A percentile compares a stretch with the other conserved stretches of the same genome.
Evolutionary conservation across 805 yeast genomes (phyloP).

Genomic region (Kuraishia borneana): DNA sequence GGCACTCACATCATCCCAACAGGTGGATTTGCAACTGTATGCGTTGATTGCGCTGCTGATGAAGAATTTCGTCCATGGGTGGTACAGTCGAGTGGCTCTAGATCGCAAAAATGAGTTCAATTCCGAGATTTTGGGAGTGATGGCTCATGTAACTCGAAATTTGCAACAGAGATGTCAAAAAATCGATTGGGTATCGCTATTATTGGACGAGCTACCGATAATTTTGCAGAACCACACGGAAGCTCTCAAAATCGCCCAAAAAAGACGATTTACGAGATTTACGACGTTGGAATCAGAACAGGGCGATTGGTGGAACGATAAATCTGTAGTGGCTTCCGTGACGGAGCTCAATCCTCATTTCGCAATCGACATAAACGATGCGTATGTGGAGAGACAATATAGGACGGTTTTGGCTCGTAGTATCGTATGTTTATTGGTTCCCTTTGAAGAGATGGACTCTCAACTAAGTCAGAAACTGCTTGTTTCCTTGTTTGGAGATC

Average conservation of each 20-base stretch:
- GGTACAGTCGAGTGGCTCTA: constrained; percentile 29
- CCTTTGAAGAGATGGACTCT: constrained; percentile 28
- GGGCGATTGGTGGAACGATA: constrained; percentile 2
- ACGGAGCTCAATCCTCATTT: constrained; percentile 11
- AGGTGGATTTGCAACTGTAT: constrained; percentile 32
- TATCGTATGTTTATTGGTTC: constrained; percentile 23
- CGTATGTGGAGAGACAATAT: constrained; percentile 19
- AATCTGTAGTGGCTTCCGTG: constrained; percentile 8
- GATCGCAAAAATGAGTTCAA: constrained; percentile 24
- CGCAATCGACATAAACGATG: constrained; percentile 8
- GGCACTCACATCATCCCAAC: constrained; percentile 23
- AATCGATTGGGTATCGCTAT: constrained; percentile 22
- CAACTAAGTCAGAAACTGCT: constrained; percentile 25
- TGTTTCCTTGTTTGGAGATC: constrained; percentile 27
- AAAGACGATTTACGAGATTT: constrained; percentile 8
- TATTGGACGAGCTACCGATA: constrained; percentile 34
- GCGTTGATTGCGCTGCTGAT: constrained; percentile 33
- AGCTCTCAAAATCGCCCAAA: constrained; percentile 5
- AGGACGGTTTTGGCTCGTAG: constrained; percentile 22
- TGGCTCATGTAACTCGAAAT: constrained; percentile 27
- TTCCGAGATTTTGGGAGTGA: constrained; percentile 24
- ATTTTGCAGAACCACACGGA: constrained; percentile 20
- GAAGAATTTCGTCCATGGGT: constrained; percentile 32
- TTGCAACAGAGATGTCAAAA: constrained; percentile 21
- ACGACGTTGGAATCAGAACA: not conserved